Conservation (phyloP, 257 asterid species). For the Nicotiana obtusifolia region DNA sequence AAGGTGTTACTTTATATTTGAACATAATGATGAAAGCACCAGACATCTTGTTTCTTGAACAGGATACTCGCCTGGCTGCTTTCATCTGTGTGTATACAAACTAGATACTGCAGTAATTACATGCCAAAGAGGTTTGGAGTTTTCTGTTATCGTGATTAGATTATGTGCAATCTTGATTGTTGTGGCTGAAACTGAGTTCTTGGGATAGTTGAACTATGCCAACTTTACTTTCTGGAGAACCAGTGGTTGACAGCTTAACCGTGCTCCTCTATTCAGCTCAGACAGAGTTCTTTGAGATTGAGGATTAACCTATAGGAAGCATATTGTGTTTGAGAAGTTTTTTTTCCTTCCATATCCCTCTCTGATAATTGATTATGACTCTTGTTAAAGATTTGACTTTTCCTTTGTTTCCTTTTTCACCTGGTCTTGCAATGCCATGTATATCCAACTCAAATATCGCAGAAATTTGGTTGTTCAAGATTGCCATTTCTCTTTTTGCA, state of each 20-base stretch:
- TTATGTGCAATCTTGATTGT: not conserved
- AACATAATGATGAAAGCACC: not conserved
- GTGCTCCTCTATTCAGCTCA: not conserved
- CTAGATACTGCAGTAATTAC: not conserved
- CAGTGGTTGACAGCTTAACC: not conserved
- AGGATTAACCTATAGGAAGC: not conserved
- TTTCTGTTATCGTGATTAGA: not conserved
- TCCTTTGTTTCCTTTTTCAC: not conserved
- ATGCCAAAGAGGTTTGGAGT: not conserved
- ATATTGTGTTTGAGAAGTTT: not conserved
- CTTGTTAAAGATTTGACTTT: not conserved
- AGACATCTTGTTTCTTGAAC: constrained; percentile 1
- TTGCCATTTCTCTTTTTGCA: not conserved
- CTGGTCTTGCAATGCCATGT: not conserved
- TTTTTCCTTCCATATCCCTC: not conserved
- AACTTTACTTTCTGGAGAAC: not conserved
- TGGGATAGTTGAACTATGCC: not conserved
- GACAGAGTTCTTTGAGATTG: not conserved
- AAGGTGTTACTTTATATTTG: not conserved
- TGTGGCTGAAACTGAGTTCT: not conserved
- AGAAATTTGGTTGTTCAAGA: not conserved
- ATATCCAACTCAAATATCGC: not conserved
- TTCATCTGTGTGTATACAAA: not conserved
- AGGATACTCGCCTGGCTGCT: constrained; percentile 8
- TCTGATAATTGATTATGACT: not conserved